A percentile compares a stretch with the other conserved stretches of the same genome.
These are phyloP conservation scores for Colletotrichum navitas DNA, from an alignment of 2,329 filamentous ascomycete species.

Conservation along the genomic window DNA sequence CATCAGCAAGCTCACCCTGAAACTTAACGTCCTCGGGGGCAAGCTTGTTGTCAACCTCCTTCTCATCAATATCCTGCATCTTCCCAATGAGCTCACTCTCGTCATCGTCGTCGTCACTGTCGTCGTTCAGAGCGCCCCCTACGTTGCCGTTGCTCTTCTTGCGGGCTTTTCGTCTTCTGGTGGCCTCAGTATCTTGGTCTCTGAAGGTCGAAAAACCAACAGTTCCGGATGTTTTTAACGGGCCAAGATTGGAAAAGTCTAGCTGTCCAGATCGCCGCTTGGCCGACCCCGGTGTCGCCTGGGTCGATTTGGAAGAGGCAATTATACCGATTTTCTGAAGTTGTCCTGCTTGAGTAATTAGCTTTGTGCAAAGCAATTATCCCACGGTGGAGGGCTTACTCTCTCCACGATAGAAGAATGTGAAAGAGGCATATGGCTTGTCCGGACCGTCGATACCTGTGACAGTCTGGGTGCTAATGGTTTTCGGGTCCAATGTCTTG, in stretches of 20 bases:
- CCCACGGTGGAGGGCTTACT: slow-evolving; percentile 71
- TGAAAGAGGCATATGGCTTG: slow-evolving; percentile 96
- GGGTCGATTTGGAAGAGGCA: slow-evolving; percentile 73
- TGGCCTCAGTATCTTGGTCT: slow-evolving; percentile 71
- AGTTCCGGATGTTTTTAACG: slow-evolving; percentile 87
- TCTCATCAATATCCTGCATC: slow-evolving; percentile 74
- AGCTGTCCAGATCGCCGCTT: slow-evolving; percentile 87
- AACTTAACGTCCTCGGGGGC: slow-evolving; percentile 79
- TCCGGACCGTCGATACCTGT: slow-evolving; percentile 97
- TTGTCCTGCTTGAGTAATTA: slow-evolving; percentile 72
- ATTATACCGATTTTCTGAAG: slow-evolving; percentile 96
- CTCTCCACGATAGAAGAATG: slow-evolving; percentile 96
- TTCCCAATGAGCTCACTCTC: slow-evolving; percentile 72
- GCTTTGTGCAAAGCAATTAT: slow-evolving; percentile 4
- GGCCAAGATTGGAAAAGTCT: slow-evolving; percentile 87
- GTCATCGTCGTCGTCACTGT: slow-evolving; percentile 81
- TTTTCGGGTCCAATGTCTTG: slow-evolving; percentile 94
- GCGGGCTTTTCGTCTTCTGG: slow-evolving; percentile 68
- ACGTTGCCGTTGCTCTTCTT: slow-evolving; percentile 74
- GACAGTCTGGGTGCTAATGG: slow-evolving; percentile 99
- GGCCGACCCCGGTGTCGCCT: slow-evolving; percentile 69
- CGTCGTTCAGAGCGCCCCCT: slow-evolving; percentile 69
- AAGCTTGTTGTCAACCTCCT: slow-evolving; percentile 69
- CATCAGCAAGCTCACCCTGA: slow-evolving; percentile 82
- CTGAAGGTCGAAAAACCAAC: slow-evolving; percentile 92